Base-by-base conservation (phyloP, 768 basidiomycete species). In the Trametes gibbosa region DNA sequence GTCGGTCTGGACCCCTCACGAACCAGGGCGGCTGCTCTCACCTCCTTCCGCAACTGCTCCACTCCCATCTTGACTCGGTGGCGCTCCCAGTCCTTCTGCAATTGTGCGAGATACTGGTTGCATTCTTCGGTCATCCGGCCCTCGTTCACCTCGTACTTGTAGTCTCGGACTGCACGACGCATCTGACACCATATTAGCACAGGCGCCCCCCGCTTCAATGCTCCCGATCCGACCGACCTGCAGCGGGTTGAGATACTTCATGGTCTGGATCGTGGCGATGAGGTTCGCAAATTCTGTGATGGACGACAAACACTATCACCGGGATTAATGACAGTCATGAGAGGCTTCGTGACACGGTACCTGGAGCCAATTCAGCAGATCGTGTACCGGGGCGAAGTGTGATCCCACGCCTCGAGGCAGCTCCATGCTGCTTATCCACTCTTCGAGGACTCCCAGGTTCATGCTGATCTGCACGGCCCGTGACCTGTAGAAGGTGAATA, bases 51-150 rank as follows among this genome's bases (percentile, higher is more conserved):
- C 34, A 94, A 75, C 9, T 87, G 86, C 67, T 92, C 88, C 9
- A 96, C 92, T 3, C 92, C 91, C 32, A 90, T 76, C 69, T 92
- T 90, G 32, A 95, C 85, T 43, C 94, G 80, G 70, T 92, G 89
- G 56, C 92, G 79, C 73, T 99, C 96, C 96, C 96, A 99, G 70
- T 98, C 95, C 69, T 92, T 95, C 74, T 98, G 95, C 9, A 99
- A 77, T 67, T 98, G 96, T 2, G 85, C 89, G 25, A 98, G 82
- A 67, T 98, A 98, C 74, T 97, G 92, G 39, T 84, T 79, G 69
- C 96, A 98, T 71, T 99, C 97, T 23, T 98, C 95, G 2, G 87
- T 90, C 92, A 99, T 97, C 60, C 81, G 81, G 0, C 85, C 81
- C 72, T 99, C 97, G 69, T 87, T 89, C 49, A 98, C 89, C 75